Evolutionary conservation across 169 alveolate genomes (phyloP).

Genomic region (Eimeria acervulina): DNA sequence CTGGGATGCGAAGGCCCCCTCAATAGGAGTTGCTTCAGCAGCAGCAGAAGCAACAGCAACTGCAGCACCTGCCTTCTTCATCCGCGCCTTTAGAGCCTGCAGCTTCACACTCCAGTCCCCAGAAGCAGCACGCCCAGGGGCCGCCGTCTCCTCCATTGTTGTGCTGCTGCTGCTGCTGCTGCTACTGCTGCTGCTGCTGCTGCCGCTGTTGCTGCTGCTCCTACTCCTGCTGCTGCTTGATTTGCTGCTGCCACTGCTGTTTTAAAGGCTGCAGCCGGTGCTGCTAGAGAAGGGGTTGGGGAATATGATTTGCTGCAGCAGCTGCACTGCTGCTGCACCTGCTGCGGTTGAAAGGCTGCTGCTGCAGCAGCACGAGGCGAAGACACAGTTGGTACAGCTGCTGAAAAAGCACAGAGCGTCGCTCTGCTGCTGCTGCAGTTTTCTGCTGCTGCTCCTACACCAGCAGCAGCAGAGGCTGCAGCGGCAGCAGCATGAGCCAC

Average conservation of each 20-base stretch:
- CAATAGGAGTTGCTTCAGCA: not conserved
- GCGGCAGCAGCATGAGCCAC: not conserved
- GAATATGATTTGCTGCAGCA: not conserved
- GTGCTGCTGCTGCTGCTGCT: not conserved
- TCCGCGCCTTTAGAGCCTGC: not conserved
- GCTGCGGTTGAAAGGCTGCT: not conserved
- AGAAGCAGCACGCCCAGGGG: not conserved
- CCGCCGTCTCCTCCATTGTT: not conserved
- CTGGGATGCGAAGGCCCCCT: not conserved
- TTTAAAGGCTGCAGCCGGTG: not conserved
- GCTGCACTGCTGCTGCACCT: not conserved
- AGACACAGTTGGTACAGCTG: not conserved
- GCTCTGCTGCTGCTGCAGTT: too few species aligned
- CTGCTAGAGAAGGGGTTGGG: not conserved
- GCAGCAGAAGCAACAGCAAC: not conserved
- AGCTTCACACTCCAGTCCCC: not conserved
- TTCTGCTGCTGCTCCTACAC: too few species aligned
- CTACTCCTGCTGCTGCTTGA: too few species aligned
- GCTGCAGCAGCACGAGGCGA: not conserved
- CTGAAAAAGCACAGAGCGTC: not conserved
- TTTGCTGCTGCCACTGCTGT: slow-evolving; percentile 19
- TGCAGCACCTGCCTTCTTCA: slow-evolving; percentile 12
- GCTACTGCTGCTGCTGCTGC: not conserved
- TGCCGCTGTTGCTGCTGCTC: slow-evolving; percentile 1
- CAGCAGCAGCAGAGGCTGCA: too few species aligned